Evolutionary conservation across 2,329 filamentous ascomycete genomes (phyloP), one percentile per base, ranked within the genome.

Genomic region (Talaromyces sp.): DNA sequence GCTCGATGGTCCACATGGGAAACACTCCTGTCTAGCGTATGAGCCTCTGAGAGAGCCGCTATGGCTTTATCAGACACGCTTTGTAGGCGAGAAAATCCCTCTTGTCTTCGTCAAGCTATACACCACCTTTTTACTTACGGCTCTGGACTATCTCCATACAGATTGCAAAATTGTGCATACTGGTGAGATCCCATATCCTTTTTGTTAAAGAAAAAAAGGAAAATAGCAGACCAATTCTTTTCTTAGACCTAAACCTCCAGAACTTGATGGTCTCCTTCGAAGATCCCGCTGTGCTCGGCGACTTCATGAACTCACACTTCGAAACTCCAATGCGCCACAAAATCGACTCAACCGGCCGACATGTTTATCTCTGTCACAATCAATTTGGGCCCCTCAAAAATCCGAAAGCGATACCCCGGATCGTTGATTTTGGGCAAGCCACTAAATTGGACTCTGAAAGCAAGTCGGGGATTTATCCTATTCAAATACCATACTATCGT

Each of bases 151-250:
- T 35, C 57, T 83, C 1, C 80, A 82, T 62, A 75, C 67, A 2
- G 75, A 80, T 62, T 80, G 77, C 67, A 63, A 74, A 12, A 65
- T 81, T 17, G 73, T 80, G 41, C 78, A 82, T 62, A 77, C 78
- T 56, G 79, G 79, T 81, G 65, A 35, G 63, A 69, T 63, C 21
- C 12, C 3, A 43, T 64, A 71, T 63, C 66, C 72, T 8, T 59
- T 71, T 62, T 62, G 65, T 58, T 26, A 62, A 29, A n/a, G 8
- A 17, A 43, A 41, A 56, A 56, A 41, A 17, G 27, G 35, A 56
- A 56, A 41, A n/a, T 62, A n/a, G 12, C 48, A 41, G n/a, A 31
- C 56, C 31, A 35, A 24, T 21, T 21, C 10, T 54, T 54, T 59
- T 58, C 53, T 10, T 54, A 77, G 75, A 77, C 65, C 77, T 81